phyloP scores from a whole-genome alignment of 1,139 yeast genomes.

The Debaryomyces psychrophilus region DNA sequence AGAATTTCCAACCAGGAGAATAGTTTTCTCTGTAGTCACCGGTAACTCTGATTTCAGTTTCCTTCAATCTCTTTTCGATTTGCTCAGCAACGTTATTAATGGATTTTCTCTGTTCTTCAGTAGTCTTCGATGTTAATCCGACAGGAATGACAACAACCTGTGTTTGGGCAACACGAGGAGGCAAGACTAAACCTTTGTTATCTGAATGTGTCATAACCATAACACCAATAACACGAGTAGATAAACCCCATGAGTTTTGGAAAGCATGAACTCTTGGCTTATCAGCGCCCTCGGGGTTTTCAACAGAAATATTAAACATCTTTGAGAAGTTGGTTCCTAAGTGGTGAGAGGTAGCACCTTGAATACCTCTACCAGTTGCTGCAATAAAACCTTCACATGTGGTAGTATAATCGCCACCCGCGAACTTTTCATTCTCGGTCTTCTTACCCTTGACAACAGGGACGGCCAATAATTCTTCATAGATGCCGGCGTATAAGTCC shows the following conservation, averaged over 20 bases:
- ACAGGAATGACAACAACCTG: conserved; percentile 95
- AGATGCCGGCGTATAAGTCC: conserved; percentile 81
- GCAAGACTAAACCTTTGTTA: conserved; percentile 96
- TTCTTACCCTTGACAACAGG: conserved; percentile 95
- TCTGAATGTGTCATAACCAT: conserved; percentile 99
- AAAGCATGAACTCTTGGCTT: conserved; percentile 85
- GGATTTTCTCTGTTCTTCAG: conserved; percentile 70
- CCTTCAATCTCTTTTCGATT: conserved; percentile 60
- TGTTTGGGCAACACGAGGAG: conserved; percentile 93
- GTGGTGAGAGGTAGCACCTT: conserved; percentile 98
- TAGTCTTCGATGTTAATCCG: conserved; percentile 87
- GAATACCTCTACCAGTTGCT: conserved; percentile 99
- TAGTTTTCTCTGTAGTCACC: conserved; percentile 93
- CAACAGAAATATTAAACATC: conserved; percentile 95
- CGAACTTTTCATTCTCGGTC: conserved; percentile 97
- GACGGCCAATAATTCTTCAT: conserved; percentile 91
- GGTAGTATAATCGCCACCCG: conserved; percentile 96
- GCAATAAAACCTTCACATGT: conserved; percentile 97
- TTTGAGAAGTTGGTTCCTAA: conserved; percentile 97
- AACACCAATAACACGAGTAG: conserved; percentile 98
- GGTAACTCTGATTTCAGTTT: conserved; percentile 67
- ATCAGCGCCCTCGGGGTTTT: conserved; percentile 88
- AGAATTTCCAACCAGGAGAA: conserved; percentile 98
- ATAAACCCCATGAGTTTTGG: conserved; percentile 99
- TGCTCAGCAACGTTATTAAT: conserved; percentile 71